Conservation (phyloP, 2,329 filamentous ascomycete genomes). For the Colletotrichum ledebouriae region DNA sequence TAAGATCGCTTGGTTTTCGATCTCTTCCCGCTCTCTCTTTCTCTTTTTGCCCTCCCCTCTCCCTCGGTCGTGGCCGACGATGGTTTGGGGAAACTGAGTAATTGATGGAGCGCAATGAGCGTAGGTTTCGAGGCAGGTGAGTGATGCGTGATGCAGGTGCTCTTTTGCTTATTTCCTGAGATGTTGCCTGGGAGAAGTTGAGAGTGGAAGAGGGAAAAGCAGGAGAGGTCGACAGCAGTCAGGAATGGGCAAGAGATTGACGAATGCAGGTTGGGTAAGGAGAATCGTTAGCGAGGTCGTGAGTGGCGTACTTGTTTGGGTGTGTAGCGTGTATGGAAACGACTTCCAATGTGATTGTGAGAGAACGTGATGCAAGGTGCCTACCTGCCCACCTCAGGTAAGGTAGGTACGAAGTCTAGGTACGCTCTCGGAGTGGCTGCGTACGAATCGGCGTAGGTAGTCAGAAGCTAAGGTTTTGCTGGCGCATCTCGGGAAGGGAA, state of each 20-base stretch:
- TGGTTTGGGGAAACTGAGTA: slow-evolving; percentile 24
- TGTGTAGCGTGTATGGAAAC: neutral
- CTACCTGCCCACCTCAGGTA: neutral
- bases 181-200: slow-evolving; percentile 4
- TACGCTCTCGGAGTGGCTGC: no score
- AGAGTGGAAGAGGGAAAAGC: slow-evolving; percentile 11
- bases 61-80: slow-evolving; percentile 6
- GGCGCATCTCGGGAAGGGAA: no score
- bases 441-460: no score
- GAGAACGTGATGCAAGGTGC: no score
- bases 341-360: no score
- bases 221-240: neutral
- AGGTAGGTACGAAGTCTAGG: neutral
- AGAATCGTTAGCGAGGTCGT: slow-evolving; percentile 16
- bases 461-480: no score
- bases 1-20: no score
- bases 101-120: slow-evolving; percentile 29
- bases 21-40: neutral
- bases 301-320: slow-evolving; percentile 10
- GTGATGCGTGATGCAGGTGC: slow-evolving; percentile 1
- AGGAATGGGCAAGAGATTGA: slow-evolving; percentile 34
- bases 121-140: neutral
- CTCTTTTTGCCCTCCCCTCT: neutral
- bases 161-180: slow-evolving; percentile 11
- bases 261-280: slow-evolving; percentile 35